phyloP scores from a whole-genome alignment of 176 grass and related monocot species.

The Paspalum notatum region DNA sequence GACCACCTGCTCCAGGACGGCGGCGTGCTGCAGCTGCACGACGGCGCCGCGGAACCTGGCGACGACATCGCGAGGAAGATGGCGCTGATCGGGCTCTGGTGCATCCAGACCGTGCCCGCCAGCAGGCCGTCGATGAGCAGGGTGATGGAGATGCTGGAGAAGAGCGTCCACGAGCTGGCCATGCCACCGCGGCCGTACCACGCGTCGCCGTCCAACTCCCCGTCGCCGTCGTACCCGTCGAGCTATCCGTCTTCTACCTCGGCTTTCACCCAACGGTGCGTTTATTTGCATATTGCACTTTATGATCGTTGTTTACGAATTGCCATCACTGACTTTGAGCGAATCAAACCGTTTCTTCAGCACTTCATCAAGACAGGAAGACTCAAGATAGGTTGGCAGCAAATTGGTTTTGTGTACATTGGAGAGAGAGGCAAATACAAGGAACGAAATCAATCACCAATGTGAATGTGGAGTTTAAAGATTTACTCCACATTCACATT shows the following conservation, averaged over 20 bases:
- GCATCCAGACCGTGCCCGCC: conserved; percentile 60
- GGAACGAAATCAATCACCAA: background rate
- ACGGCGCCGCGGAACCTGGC: background rate
- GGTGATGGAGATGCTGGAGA: conserved; percentile 79
- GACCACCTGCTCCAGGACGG: conserved; percentile 45
- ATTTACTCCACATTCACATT: too few relatives aligned
- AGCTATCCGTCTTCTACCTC: conserved; percentile 47
- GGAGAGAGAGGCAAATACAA: background rate
- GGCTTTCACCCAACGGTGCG: conserved; percentile 37
- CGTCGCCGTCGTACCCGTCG: conserved; percentile 21
- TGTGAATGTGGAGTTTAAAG: background rate
- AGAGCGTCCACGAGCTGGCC: conserved; percentile 40
- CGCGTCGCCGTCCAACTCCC: conserved; percentile 36
- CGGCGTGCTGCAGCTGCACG: conserved; percentile 12
- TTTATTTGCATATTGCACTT: background rate
- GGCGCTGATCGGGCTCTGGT: conserved; percentile 67
- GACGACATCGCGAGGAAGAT: conserved; percentile 62
- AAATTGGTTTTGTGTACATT: background rate
- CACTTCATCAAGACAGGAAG: conserved; percentile 19
- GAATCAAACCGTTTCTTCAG: background rate
- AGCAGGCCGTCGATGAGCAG: conserved; percentile 71
- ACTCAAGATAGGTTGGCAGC: background rate
- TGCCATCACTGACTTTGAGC: background rate
- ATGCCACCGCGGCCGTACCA: conserved; percentile 64
- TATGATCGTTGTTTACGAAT: background rate